Evolutionary conservation across 2,329 filamentous ascomycete species (phyloP).

Genomic region (Venturia nashicola): DNA sequence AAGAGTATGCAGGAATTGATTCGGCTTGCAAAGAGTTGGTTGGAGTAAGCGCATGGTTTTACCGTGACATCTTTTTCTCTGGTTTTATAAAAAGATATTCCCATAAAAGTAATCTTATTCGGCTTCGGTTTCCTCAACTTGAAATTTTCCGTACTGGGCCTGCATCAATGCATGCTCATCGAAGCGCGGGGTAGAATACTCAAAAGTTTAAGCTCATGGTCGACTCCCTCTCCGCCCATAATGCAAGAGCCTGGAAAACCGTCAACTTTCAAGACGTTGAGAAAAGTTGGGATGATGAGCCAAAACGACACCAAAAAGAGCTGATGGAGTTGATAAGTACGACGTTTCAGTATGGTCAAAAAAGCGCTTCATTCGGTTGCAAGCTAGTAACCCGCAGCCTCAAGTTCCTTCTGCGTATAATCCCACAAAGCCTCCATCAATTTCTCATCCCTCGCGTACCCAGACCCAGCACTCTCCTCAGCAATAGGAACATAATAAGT

Average conservation of each 20-base stretch:
- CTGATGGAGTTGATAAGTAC: neutral
- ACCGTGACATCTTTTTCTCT: too few species aligned
- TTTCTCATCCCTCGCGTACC: neutral
- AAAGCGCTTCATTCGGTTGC: too few species aligned
- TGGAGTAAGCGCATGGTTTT: too few species aligned
- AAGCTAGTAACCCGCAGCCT: neutral
- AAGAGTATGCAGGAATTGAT: neutral
- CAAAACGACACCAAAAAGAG: neutral
- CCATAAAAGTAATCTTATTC: too few species aligned
- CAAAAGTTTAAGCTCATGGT: neutral
- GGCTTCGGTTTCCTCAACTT: too few species aligned
- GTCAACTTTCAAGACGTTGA: neutral
- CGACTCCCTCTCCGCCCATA: neutral
- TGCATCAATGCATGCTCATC: too few species aligned
- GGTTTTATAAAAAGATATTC: too few species aligned
- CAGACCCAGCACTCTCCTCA: neutral
- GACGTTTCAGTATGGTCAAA: too few species aligned
- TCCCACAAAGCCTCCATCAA: constrained; percentile 11
- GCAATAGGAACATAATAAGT: constrained; percentile 9
- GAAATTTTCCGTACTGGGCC: too few species aligned
- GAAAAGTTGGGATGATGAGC: neutral
- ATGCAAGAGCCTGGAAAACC: neutral
- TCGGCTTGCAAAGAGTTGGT: neutral
- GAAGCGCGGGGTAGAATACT: too few species aligned
- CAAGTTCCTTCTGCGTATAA: constrained; percentile 10